Base-by-base conservation (phyloP, 73 alveolate genomes). In the Symbiodinium pilosum region DNA sequence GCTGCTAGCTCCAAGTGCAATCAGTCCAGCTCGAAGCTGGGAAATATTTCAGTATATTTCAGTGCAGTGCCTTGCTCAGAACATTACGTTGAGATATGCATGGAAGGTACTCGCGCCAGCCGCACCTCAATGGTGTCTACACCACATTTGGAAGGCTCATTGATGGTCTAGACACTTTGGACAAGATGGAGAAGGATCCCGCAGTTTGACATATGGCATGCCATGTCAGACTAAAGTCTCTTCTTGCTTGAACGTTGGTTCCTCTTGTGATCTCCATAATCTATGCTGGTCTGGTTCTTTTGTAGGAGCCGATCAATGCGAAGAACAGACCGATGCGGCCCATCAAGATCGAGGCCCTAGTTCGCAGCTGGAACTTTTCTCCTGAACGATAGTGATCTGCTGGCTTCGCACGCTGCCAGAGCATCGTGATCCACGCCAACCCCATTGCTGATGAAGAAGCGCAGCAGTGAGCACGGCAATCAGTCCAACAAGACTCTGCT, bases 361-460 rank as follows among this genome's bases (percentile, higher is more conserved):
- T 7, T 4, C 16, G 0, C 40, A 30, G 81, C 81, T 64, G 38
- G 38, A 9, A 64, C 81, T 28, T 1, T 14, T n/a, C 81, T 64
- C 81, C 18, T 26, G 39, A 20, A 56, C 34, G 16, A 14, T 16
- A 56, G 75, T 34, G 4, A 56, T 20, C 81, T 1, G 81, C 28
- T 14, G 34, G 24, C 81, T 64, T n/a, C 81, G 42, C 43, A 8
- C 32, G 8, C 26, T 6, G 87, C 77, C 95, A 89, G 87, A 68
- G 95, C 81, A 86, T 99, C 47, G 64, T 98, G 81, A 99, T 99
- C 69, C 99, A 99, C 71, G 99, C 99, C 64, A 99, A 99, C 81
- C 99, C 99, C 38, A 99, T 99, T 28, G 99, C 99, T 43, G 99
- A 99, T n/a, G 98, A 93, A 77, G 98, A 93, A 68, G 98, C 98